phyloP scores from a whole-genome alignment of 1,284 basidiomycete species.

The Cryptococcus wingfieldii region DNA sequence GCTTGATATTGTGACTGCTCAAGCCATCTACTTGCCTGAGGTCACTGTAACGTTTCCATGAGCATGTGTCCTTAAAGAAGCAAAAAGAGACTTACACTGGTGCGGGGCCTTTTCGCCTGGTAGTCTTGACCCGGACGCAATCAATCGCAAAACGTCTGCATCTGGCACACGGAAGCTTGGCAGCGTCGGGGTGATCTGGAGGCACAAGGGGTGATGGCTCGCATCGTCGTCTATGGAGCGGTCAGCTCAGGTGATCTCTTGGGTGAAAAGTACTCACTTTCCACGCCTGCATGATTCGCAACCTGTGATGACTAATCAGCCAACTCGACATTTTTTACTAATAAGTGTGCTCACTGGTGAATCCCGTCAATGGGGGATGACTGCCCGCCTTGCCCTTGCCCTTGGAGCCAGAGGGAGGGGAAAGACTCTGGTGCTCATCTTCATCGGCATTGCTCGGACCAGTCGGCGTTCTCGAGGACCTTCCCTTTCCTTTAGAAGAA shows the following conservation, averaged over 20 bases:
- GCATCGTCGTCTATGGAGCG: conserved; percentile 31
- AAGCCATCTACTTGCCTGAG: conserved; percentile 11
- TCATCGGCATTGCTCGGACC: conserved; percentile 4
- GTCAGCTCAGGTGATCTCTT: neutral
- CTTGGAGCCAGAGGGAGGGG: neutral
- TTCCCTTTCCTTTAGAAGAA: conserved; percentile 1
- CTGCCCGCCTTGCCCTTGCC: conserved; percentile 4
- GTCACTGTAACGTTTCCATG: conserved; percentile 8
- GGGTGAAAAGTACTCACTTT: conserved; percentile 13
- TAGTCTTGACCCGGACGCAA: conserved; percentile 35
- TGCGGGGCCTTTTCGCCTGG: conserved; percentile 37
- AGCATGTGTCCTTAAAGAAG: neutral
- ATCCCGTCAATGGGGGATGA: conserved; percentile 3
- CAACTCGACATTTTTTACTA: neutral
- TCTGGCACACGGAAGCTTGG: conserved; percentile 41
- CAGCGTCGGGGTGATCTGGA: conserved; percentile 36
- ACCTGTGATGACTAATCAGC: conserved; percentile 5
- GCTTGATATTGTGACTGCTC: neutral
- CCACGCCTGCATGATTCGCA: conserved; percentile 21
- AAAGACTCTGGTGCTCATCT: conserved; percentile 1
- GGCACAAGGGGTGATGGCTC: conserved; percentile 43
- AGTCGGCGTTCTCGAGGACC: conserved; percentile 1
- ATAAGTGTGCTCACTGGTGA: conserved; percentile 9
- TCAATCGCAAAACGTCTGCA: conserved; percentile 42
- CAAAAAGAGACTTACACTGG: conserved; percentile 27